These are phyloP conservation scores for Syncephalastrum racemosum DNA, from an alignment of 371 early-diverging fungal species.

Conservation along the genomic window DNA sequence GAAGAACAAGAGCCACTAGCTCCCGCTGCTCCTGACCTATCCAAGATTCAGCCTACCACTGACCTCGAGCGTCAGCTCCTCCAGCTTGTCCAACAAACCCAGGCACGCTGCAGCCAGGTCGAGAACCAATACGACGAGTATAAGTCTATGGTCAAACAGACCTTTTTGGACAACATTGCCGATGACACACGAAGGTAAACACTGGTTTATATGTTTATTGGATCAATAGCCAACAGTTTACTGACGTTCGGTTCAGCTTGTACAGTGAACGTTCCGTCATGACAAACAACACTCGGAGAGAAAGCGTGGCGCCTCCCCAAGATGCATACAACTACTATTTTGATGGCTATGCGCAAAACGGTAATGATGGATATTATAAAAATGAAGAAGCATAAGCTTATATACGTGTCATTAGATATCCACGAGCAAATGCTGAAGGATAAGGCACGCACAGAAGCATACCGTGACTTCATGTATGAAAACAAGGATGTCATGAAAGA, in stretches of 20 bases:
- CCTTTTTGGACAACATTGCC: conserved; percentile 63
- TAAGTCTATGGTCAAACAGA: conserved; percentile 64
- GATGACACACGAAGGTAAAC: conserved; percentile 28
- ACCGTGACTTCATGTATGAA: conserved; percentile 79
- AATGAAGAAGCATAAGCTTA: not conserved
- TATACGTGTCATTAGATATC: conserved; percentile 37
- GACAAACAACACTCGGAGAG: no score
- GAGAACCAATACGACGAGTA: conserved; percentile 71
- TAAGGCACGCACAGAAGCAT: conserved; percentile 78
- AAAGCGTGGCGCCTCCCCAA: conserved; percentile 13
- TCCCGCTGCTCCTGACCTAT: conserved; percentile 11
- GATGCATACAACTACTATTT: conserved; percentile 78
- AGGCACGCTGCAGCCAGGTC: conserved; percentile 48
- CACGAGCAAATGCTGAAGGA: conserved; percentile 73
- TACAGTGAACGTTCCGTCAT: no score
- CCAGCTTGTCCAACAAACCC: conserved; percentile 46
- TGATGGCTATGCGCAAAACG: conserved; percentile 79
- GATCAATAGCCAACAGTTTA: no score
- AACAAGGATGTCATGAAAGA: conserved; percentile 85
- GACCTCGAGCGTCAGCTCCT: conserved; percentile 59
- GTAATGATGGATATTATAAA: conserved; percentile 25
- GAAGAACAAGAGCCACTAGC: conserved; percentile 11
- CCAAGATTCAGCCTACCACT: conserved; percentile 38
- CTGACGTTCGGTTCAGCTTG: not conserved
- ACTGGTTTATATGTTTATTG: no score